Evolutionary conservation across 164 flowering plant genomes (phyloP).

Genomic region (Santalum album): DNA sequence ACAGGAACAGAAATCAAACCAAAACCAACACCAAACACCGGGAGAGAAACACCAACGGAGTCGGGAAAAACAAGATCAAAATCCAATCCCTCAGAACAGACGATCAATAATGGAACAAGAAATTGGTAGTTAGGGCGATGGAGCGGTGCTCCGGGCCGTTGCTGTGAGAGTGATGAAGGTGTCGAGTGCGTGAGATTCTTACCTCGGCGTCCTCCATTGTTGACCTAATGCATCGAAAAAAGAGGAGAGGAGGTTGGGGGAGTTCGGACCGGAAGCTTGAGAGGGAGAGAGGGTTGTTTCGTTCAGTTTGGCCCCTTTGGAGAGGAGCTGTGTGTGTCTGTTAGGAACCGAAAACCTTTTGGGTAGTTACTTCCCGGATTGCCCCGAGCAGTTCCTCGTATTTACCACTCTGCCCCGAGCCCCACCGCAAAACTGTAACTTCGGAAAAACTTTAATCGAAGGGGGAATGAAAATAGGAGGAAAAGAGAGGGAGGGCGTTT

Average conservation of each 20-base stretch:
- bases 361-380: conserved; percentile 10
- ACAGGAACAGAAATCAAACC: conserved; percentile 2
- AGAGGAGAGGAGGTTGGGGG: not conserved
- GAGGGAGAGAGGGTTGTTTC: conserved; percentile 8
- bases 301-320: conserved; percentile 1
- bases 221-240: not conserved
- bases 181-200: not conserved
- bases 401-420: conserved; percentile 18
- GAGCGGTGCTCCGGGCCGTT: no score
- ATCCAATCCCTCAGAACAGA: not conserved
- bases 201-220: conserved; percentile 42
- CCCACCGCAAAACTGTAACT: not conserved
- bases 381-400: conserved; percentile 7
- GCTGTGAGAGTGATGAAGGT: conserved; percentile 1
- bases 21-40: not conserved
- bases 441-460: no score
- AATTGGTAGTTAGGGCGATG: not conserved
- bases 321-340: conserved; percentile 62
- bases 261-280: conserved; percentile 9
- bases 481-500: no score
- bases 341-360: conserved; percentile 48
- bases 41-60: conserved; percentile 2
- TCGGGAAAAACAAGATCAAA: not conserved
- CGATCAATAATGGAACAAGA: not conserved
- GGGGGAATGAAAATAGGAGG: no score